These are phyloP conservation scores for Plasmodium sp. DNA, from an alignment of 169 alveolate species.

Conservation along the genomic window DNA sequence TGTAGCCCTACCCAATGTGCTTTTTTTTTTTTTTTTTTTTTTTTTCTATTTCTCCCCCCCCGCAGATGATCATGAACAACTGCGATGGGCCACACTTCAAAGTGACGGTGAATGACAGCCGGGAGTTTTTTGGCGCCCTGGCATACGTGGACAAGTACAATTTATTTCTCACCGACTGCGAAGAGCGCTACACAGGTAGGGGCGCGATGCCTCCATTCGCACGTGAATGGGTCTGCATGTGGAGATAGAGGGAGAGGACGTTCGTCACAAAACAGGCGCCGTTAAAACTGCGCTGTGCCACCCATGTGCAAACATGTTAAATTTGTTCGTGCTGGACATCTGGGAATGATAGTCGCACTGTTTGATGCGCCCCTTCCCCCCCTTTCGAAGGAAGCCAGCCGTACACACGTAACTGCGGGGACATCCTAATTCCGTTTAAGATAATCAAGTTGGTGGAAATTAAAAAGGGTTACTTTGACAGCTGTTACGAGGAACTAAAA, in stretches of 20 bases:
- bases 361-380: neutral
- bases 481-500: slow-evolving; percentile 32
- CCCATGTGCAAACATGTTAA: neutral
- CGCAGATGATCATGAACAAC: slow-evolving; percentile 35
- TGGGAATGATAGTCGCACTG: neutral
- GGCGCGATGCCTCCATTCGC: neutral
- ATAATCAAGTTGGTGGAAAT: slow-evolving; percentile 39
- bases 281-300: neutral
- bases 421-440: slow-evolving; percentile 42
- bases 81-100: slow-evolving; percentile 10
- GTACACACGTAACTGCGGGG: slow-evolving; percentile 29
- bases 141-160: slow-evolving; percentile 40
- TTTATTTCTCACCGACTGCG: slow-evolving; percentile 47
- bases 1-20: neutral
- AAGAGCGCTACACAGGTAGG: slow-evolving; percentile 60
- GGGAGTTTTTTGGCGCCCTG: slow-evolving; percentile 53
- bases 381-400: slow-evolving; percentile 12
- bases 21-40: neutral
- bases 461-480: slow-evolving; percentile 41
- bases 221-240: neutral
- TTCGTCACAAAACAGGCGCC: neutral
- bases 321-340: neutral
- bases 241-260: neutral
- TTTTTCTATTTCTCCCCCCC: neutral
- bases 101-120: slow-evolving; percentile 44